These are phyloP conservation scores for Pythium rhizo-oryzae DNA, from an alignment of 352 stramenopile genomes.

Conservation along the genomic window DNA sequence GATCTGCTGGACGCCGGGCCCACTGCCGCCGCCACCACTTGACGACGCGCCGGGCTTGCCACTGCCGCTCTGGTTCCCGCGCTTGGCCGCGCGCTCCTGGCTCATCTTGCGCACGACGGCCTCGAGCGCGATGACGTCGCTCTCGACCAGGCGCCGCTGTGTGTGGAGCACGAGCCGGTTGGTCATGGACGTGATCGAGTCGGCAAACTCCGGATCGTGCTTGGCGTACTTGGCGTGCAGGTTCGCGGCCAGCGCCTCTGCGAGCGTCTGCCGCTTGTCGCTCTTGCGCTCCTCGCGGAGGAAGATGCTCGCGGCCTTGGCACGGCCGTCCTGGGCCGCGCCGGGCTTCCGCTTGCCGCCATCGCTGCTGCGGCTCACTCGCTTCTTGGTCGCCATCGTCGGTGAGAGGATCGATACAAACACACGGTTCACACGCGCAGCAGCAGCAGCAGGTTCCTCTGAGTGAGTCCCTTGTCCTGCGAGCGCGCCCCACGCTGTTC, in stretches of 20 bases:
- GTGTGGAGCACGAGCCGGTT: constrained; percentile 57
- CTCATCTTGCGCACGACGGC: constrained; percentile 69
- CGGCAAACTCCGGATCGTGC: constrained; percentile 51
- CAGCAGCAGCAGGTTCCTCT: neutral
- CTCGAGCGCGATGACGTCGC: constrained; percentile 64
- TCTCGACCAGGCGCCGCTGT: constrained; percentile 51
- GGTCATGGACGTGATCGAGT: constrained; percentile 58
- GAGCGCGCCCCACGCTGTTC: neutral
- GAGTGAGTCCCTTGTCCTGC: neutral
- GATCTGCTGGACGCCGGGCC: constrained; percentile 24
- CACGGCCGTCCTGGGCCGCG: constrained; percentile 13
- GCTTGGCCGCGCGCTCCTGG: constrained; percentile 42
- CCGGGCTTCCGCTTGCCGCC: constrained; percentile 17
- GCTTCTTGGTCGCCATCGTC: constrained; percentile 31
- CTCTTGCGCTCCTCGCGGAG: constrained; percentile 53
- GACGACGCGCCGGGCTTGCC: neutral
- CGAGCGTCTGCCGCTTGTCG: constrained; percentile 62
- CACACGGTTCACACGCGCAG: too few species aligned
- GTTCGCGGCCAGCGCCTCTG: constrained; percentile 53
- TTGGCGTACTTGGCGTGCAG: constrained; percentile 62
- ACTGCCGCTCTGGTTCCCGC: constrained; percentile 1
- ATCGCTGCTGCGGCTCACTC: constrained; percentile 25
- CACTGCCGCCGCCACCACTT: neutral
- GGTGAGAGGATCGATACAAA: neutral
- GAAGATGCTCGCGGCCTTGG: constrained; percentile 46